These are phyloP conservation scores for Phytopythium vexans DNA, from an alignment of 352 stramenopile genomes.

Conservation along the genomic window DNA sequence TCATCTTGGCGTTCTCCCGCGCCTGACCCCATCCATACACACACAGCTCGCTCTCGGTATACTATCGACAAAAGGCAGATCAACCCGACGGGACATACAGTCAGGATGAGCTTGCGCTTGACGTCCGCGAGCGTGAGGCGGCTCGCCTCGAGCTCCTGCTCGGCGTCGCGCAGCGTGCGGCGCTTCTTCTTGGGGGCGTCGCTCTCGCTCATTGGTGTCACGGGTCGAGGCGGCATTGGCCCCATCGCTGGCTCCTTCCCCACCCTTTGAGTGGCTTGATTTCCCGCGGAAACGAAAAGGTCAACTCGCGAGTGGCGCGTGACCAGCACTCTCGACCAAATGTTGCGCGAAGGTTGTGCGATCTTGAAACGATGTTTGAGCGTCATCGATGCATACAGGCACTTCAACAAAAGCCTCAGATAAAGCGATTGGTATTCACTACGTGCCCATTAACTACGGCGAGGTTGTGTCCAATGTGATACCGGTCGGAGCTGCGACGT, in stretches of 20 bases:
- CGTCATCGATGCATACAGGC: no score
- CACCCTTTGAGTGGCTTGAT: no score
- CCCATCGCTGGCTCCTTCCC: no score
- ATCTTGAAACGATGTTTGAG: no score
- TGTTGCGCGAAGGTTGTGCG: no score
- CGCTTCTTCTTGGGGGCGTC: slow-evolving; percentile 56
- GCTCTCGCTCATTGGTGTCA: slow-evolving; percentile 3
- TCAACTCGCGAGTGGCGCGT: no score
- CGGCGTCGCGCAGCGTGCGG: slow-evolving; percentile 64
- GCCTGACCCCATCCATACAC: slow-evolving; percentile 23
- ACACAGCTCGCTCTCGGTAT: background rate
- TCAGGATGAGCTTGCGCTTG: slow-evolving; percentile 65
- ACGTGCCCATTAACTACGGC: no score
- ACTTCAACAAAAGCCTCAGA: no score
- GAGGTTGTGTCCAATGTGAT: background rate
- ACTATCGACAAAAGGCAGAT: no score
- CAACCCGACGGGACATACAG: slow-evolving; percentile 19
- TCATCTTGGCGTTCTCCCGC: slow-evolving; percentile 85
- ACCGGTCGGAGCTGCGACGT: background rate
- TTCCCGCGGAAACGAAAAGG: no score
- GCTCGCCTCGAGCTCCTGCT: slow-evolving; percentile 51
- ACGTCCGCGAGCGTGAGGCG: slow-evolving; percentile 47
- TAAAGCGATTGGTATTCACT: no score
- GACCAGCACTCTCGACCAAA: no score
- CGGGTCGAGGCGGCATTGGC: background rate